A percentile compares a stretch with the other conserved stretches of the same genome.
phyloP scores from a whole-genome alignment of 148 eudicot genomes.

The Arbutus unedo region DNA sequence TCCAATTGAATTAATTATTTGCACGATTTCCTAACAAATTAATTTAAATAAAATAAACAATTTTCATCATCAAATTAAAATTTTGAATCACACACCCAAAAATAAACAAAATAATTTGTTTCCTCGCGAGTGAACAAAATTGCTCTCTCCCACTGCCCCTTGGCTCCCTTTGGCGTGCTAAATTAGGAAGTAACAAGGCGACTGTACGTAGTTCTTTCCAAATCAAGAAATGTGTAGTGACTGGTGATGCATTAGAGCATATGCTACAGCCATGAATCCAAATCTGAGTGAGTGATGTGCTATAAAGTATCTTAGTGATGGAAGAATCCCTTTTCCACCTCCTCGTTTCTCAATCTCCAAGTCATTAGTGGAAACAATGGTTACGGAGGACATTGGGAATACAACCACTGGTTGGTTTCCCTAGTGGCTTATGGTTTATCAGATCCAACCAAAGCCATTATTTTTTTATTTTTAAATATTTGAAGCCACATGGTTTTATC shows the following conservation, averaged over 20 bases:
- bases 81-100: too few relatives aligned
- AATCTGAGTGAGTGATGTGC: background rate
- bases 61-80: too few relatives aligned
- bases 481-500: background rate
- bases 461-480: background rate
- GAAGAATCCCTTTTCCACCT: background rate
- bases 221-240: background rate
- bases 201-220: background rate
- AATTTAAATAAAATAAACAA: too few relatives aligned
- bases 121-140: too few relatives aligned
- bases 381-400: background rate
- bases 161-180: background rate
- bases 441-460: background rate
- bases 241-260: background rate
- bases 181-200: background rate
- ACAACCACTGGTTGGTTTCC: background rate
- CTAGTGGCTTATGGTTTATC: background rate
- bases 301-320: background rate
- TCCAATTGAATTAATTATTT: too few relatives aligned
- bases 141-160: background rate
- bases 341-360: background rate
- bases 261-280: background rate
- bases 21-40: too few relatives aligned
- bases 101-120: too few relatives aligned
- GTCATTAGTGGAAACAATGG: background rate